phyloP scores from a whole-genome alignment of 2,329 filamentous ascomycete species.

The Phialocephala subalpina region DNA sequence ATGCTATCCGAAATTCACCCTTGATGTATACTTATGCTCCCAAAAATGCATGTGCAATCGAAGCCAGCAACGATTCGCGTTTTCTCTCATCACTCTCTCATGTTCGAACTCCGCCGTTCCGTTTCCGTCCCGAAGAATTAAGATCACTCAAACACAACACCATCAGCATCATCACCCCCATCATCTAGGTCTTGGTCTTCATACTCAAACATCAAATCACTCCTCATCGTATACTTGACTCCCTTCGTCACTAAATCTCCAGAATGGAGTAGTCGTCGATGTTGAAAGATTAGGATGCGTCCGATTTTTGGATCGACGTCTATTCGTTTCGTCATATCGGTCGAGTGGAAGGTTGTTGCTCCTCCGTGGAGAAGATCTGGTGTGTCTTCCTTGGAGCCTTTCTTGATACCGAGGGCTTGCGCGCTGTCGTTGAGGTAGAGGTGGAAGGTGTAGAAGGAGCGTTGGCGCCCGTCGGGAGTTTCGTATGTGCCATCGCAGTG shows the following conservation, averaged over 20 bases:
- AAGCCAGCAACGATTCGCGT: too few relatives aligned
- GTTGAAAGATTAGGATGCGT: slow-evolving; percentile 68
- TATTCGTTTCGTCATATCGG: slow-evolving; percentile 50
- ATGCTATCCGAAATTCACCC: too few relatives aligned
- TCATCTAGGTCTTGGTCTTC: slow-evolving; percentile 20
- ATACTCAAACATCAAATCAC: slow-evolving; percentile 59
- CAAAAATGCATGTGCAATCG: too few relatives aligned
- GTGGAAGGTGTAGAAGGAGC: slow-evolving; percentile 60
- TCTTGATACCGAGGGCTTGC: slow-evolving; percentile 47
- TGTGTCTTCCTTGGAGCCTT: slow-evolving; percentile 17
- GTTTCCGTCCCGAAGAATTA: not conserved
- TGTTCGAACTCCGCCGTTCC: not conserved
- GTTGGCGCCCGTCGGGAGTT: slow-evolving; percentile 30
- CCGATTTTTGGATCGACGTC: slow-evolving; percentile 65
- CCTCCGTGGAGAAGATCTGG: slow-evolving; percentile 44
- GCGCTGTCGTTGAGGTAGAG: slow-evolving; percentile 61
- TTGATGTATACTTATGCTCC: too few relatives aligned
- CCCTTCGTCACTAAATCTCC: slow-evolving; percentile 61
- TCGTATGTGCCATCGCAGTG: slow-evolving; percentile 74
- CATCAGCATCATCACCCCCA: slow-evolving; percentile 1
- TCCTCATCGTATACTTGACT: slow-evolving; percentile 64
- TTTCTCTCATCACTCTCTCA: too few relatives aligned
- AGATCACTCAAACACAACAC: slow-evolving; percentile 8
- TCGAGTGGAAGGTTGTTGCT: slow-evolving; percentile 62
- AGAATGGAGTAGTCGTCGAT: slow-evolving; percentile 58